phyloP scores from a whole-genome alignment of 306 rosid genomes.

The Quercus glauca region DNA sequence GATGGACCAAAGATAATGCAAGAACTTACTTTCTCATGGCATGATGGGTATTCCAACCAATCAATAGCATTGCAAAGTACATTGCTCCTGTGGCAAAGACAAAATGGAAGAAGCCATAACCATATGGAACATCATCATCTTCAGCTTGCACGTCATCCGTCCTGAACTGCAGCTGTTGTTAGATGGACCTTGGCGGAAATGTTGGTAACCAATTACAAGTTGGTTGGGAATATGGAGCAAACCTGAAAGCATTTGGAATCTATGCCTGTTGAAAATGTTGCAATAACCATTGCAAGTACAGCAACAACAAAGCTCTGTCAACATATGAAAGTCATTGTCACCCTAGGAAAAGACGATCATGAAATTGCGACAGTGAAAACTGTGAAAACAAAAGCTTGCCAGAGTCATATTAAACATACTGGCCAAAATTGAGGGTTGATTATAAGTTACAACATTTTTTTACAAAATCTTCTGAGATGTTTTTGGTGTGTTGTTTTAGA shows the following conservation, averaged over 20 bases:
- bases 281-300: constrained; percentile 72
- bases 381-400: constrained; percentile 8
- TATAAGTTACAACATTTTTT: not conserved
- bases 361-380: constrained; percentile 11
- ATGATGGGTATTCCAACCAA: constrained; percentile 89
- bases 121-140: constrained; percentile 93
- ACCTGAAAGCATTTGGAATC: constrained; percentile 96
- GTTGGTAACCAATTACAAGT: constrained; percentile 4
- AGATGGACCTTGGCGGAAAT: constrained; percentile 25
- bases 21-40: constrained; percentile 62
- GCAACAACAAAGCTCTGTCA: constrained; percentile 91
- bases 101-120: constrained; percentile 96
- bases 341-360: constrained; percentile 14
- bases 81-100: constrained; percentile 97
- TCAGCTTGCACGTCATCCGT: constrained; percentile 51
- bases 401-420: not conserved
- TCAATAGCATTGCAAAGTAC: constrained; percentile 96
- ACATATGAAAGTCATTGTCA: constrained; percentile 24
- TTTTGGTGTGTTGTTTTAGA: not conserved
- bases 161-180: constrained; percentile 56
- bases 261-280: constrained; percentile 94
- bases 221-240: constrained; percentile 32
- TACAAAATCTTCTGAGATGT: not conserved
- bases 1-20: constrained; percentile 1
- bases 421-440: not conserved